Percentiles rank a stretch among this genome's conserved stretches.
phyloP scores from a whole-genome alignment of 352 stramenopile genomes.

The Phytophthora citricola region DNA sequence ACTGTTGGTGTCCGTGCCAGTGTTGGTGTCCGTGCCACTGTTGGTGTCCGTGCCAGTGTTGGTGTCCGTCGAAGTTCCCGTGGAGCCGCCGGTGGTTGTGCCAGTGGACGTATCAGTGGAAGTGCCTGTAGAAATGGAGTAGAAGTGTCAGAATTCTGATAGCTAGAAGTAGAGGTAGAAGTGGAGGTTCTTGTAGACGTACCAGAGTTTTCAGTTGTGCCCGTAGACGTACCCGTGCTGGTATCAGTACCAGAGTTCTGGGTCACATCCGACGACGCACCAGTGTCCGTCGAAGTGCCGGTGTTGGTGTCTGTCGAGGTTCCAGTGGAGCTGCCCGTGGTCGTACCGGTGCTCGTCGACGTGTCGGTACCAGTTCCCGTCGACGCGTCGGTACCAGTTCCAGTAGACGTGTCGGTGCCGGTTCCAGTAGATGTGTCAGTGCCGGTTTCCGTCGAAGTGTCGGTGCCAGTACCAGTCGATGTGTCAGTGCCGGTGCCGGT shows the following conservation, averaged over 20 bases:
- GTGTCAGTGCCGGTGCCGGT: not conserved
- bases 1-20: not conserved
- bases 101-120: slow-evolving; percentile 7
- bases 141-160: not conserved
- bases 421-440: slow-evolving; percentile 14
- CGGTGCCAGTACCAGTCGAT: not conserved
- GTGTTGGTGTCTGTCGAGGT: slow-evolving; percentile 6
- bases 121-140: slow-evolving; percentile 21
- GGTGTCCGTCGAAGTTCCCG: slow-evolving; percentile 10
- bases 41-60: not conserved
- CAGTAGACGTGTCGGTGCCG: slow-evolving; percentile 7
- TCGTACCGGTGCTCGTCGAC: slow-evolving; percentile 6
- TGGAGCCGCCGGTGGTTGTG: slow-evolving; percentile 4
- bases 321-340: not conserved
- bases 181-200: slow-evolving; percentile 21
- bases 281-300: slow-evolving; percentile 6
- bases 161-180: not conserved
- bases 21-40: not conserved
- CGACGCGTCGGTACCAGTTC: slow-evolving; percentile 1
- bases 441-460: not conserved
- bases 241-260: not conserved
- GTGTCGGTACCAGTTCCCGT: slow-evolving; percentile 2
- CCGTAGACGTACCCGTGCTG: slow-evolving; percentile 6
- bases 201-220: slow-evolving; percentile 6
- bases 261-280: no score